Percentiles rank a stretch among this genome's conserved stretches.
Conservation (phyloP, 805 yeast genomes). For the Zygosaccharomyces siamensis region DNA sequence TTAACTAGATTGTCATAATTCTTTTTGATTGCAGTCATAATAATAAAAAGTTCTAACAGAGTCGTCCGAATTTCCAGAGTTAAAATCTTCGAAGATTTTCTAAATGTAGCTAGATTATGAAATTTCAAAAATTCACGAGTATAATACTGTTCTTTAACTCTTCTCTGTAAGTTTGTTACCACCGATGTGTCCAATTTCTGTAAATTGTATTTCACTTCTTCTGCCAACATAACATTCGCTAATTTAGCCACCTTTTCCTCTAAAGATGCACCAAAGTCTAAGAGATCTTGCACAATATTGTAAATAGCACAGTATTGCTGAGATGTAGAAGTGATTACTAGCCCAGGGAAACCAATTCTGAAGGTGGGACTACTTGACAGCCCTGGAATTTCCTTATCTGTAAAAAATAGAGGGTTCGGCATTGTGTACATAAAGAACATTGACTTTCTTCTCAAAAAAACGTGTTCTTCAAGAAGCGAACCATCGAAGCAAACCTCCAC, state of each 20-base stretch:
- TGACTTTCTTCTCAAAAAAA: conserved; percentile 50
- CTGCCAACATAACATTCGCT: conserved; percentile 49
- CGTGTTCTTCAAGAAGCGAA: conserved; percentile 38
- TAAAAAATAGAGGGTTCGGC: conserved; percentile 49
- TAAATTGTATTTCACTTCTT: conserved; percentile 42
- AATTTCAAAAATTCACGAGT: conserved; percentile 40
- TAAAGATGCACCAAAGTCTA: conserved; percentile 35
- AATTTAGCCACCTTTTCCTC: conserved; percentile 43
- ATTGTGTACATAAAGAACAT: conserved; percentile 44
- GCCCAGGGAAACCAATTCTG: conserved; percentile 40
- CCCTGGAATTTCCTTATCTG: conserved; percentile 26
- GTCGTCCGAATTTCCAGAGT: conserved; percentile 36
- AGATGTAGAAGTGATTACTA: conserved; percentile 51
- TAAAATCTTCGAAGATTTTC: conserved; percentile 37
- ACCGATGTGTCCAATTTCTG: conserved; percentile 35
- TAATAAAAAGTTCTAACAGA: conserved; percentile 38
- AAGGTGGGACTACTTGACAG: conserved; percentile 31
- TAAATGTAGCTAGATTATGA: conserved; percentile 32
- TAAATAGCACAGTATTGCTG: conserved; percentile 52
- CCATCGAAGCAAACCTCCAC: conserved; percentile 56
- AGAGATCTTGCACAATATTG: conserved; percentile 44
- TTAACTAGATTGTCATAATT: conserved; percentile 31
- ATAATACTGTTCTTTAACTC: conserved; percentile 39
- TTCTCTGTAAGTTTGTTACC: conserved; percentile 49
- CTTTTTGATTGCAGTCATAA: conserved; percentile 41